Percentiles rank a stretch among this genome's conserved stretches.
Conservation (phyloP, 495 filamentous ascomycete genomes). For the Aspergillus cavernicola region DNA sequence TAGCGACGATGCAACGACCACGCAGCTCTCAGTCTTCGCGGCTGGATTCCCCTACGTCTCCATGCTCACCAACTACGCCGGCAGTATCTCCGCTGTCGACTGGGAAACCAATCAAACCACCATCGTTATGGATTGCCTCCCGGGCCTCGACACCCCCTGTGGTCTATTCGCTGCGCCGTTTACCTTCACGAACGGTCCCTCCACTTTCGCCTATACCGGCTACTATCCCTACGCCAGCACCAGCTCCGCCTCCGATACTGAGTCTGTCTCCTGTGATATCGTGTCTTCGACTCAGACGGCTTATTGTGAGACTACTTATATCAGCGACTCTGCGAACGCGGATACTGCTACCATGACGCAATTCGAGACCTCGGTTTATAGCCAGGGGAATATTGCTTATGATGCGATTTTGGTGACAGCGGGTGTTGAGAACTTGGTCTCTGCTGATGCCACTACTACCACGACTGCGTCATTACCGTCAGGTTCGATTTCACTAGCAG, state of each 20-base stretch:
- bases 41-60: too few species aligned
- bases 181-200: not conserved
- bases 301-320: too few species aligned
- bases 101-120: not conserved
- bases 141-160: not conserved
- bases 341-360: too few species aligned
- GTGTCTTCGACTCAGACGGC: not conserved
- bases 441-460: not conserved
- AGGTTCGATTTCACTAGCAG: not conserved
- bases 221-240: not conserved
- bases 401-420: not conserved
- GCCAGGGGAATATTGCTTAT: not conserved
- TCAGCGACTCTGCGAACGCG: too few species aligned
- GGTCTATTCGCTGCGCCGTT: not conserved
- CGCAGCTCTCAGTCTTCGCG: too few species aligned
- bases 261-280: not conserved
- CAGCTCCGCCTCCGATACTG: not conserved
- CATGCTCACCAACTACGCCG: too few species aligned
- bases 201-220: not conserved
- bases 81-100: not conserved
- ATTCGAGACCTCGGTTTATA: not conserved
- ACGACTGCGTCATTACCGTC: not conserved
- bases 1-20: too few species aligned
- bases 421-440: not conserved
- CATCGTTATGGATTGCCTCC: not conserved